Evolutionary conservation across 1,284 basidiomycete species (phyloP).

Genomic region (Pascua sp.): DNA sequence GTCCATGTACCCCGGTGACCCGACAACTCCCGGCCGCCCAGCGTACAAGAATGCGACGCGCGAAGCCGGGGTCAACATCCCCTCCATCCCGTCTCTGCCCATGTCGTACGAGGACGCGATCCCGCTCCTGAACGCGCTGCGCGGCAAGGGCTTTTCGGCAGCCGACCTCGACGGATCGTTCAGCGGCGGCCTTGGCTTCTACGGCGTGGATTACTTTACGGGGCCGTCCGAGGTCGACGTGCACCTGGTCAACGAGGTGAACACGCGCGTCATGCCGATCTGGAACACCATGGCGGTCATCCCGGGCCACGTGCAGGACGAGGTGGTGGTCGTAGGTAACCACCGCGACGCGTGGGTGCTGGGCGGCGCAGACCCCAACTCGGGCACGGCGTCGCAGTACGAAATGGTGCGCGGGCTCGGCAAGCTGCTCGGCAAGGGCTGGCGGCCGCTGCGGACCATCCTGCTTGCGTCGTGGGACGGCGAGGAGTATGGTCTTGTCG

Average conservation of each 20-base stretch:
- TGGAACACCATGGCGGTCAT: conserved; percentile 78
- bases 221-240: conserved; percentile 53
- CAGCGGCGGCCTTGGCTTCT: conserved; percentile 51
- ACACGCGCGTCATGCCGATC: conserved; percentile 63
- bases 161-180: conserved; percentile 49
- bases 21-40: conserved; percentile 74
- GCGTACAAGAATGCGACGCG: conserved; percentile 79
- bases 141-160: conserved; percentile 42
- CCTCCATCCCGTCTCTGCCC: conserved; percentile 70
- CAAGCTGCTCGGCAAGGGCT: conserved; percentile 65
- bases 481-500: conserved; percentile 87
- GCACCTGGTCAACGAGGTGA: conserved; percentile 57
- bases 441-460: conserved; percentile 84
- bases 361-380: conserved; percentile 78
- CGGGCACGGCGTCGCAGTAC: conserved; percentile 78
- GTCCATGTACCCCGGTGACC: conserved; percentile 63
- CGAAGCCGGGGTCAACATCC: conserved; percentile 65
- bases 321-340: conserved; percentile 79
- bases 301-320: conserved; percentile 80
- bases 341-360: conserved; percentile 74
- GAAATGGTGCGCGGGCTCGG: conserved; percentile 83
- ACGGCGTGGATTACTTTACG: conserved; percentile 55
- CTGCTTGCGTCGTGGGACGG: conserved; percentile 90
- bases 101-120: conserved; percentile 55
- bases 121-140: conserved; percentile 50